phyloP scores from a whole-genome alignment of 371 early-diverging fungal species.

The Syncephalastrum racemosum region DNA sequence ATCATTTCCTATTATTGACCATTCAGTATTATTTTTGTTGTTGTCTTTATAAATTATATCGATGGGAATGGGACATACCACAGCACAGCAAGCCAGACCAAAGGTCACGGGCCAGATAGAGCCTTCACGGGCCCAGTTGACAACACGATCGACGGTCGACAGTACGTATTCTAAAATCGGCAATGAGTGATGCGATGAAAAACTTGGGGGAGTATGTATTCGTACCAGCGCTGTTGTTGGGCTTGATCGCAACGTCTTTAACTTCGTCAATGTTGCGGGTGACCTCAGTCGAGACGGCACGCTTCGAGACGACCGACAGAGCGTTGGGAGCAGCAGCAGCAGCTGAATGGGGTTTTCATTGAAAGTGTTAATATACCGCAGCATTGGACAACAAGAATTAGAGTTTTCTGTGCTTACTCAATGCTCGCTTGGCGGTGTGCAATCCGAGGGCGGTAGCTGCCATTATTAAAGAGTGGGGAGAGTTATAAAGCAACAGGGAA shows the following conservation, averaged over 20 bases:
- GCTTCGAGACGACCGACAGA: conserved; percentile 27
- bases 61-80: conserved; percentile 42
- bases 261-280: conserved; percentile 50
- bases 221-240: conserved; percentile 52
- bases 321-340: conserved; percentile 28
- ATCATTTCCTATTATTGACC: conserved; percentile 76
- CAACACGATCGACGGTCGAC: conserved; percentile 87
- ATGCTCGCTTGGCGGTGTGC: conserved; percentile 47
- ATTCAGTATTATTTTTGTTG: neutral
- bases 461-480: conserved; percentile 1
- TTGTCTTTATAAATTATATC: conserved; percentile 10
- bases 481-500: conserved; percentile 3
- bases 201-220: neutral
- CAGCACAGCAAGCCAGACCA: conserved; percentile 98
- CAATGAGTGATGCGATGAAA: conserved; percentile 1
- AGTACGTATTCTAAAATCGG: conserved; percentile 64
- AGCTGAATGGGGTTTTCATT: conserved; percentile 19
- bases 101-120: conserved; percentile 98
- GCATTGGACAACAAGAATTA: neutral
- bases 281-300: conserved; percentile 48
- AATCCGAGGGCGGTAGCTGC: conserved; percentile 39
- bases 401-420: conserved; percentile 31
- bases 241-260: conserved; percentile 46
- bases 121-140: conserved; percentile 93
- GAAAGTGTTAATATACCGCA: neutral